A percentile compares a stretch with the other conserved stretches of the same genome.
These are phyloP conservation scores for Brassica juncea DNA, from an alignment of 345 rosid genomes.

Conservation along the genomic window DNA sequence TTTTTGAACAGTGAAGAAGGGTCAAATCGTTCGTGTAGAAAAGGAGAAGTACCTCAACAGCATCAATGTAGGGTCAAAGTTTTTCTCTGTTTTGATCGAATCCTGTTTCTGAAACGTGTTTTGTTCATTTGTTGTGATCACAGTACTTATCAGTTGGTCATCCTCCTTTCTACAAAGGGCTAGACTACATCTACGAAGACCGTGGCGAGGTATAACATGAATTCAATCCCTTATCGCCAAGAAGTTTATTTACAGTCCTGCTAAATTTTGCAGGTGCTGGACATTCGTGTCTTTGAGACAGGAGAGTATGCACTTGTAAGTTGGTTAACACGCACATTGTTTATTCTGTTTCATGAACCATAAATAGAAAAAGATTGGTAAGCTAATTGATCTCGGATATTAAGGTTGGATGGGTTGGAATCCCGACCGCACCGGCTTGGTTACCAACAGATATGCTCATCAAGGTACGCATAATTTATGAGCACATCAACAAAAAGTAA, in stretches of 20 bases:
- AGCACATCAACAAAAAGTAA: neutral
- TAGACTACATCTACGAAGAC: conserved; percentile 90
- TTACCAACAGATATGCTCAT: conserved; percentile 92
- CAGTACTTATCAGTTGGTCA: conserved; percentile 96
- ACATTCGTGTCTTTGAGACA: conserved; percentile 80
- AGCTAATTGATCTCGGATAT: neutral
- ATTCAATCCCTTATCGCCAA: neutral
- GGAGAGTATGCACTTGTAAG: conserved; percentile 94
- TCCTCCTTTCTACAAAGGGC: conserved; percentile 90
- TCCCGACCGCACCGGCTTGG: conserved; percentile 97
- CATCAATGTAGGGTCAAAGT: conserved; percentile 55
- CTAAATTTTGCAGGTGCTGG: conserved; percentile 59
- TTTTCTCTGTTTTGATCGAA: neutral
- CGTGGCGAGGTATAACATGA: conserved; percentile 78
- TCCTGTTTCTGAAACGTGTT: neutral
- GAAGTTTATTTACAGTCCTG: neutral
- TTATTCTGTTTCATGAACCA: neutral
- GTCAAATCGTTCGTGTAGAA: conserved; percentile 97
- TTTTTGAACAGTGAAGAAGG: conserved; percentile 82
- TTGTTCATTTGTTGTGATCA: conserved; percentile 17
- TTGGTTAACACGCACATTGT: conserved; percentile 33
- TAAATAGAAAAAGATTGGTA: neutral
- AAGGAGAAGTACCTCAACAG: conserved; percentile 92
- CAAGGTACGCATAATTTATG: conserved; percentile 48
- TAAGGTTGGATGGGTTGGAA: conserved; percentile 90